Conservation (phyloP, 768 basidiomycete species). For the Cyclocybe aegerita region DNA sequence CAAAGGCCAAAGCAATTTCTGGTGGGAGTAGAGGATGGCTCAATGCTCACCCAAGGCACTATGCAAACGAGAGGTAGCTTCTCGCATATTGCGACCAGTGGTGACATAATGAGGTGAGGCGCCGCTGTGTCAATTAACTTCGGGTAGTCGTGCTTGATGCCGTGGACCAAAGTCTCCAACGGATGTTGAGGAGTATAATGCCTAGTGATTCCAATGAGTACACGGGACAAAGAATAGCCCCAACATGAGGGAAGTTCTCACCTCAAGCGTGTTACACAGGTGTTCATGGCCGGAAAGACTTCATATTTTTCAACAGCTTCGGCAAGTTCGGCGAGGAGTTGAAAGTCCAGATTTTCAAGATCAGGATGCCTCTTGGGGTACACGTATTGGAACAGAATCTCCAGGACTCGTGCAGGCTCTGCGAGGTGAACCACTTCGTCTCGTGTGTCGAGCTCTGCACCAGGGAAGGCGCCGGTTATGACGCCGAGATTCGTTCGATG, state of each 20-base stretch:
- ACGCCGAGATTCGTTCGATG: conserved; percentile 1
- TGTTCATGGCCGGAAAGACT: conserved; percentile 9
- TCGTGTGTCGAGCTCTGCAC: conserved; percentile 1
- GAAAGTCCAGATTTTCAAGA: neutral
- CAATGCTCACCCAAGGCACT: conserved; percentile 13
- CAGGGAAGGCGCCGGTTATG: conserved; percentile 7
- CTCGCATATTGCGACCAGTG: conserved; percentile 7
- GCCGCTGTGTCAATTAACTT: conserved; percentile 4
- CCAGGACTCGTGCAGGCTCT: neutral
- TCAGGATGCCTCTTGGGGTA: conserved; percentile 5
- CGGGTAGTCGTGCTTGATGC: conserved; percentile 14
- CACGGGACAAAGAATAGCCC: neutral
- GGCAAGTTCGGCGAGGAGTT: neutral
- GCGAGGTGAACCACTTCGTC: conserved; percentile 4
- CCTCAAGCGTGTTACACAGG: conserved; percentile 4
- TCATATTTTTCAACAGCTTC: conserved; percentile 12
- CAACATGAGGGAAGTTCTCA: neutral
- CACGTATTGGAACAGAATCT: conserved; percentile 3
- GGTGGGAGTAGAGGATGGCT: neutral
- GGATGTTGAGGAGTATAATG: conserved; percentile 6
- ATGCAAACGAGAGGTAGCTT: conserved; percentile 9
- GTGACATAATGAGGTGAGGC: conserved; percentile 3
- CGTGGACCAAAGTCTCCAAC: conserved; percentile 5
- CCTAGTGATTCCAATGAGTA: neutral
- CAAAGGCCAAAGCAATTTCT: neutral